Evolutionary conservation across 176 grass and related monocot genomes (phyloP).

Genomic region (Pharus latifolius): DNA sequence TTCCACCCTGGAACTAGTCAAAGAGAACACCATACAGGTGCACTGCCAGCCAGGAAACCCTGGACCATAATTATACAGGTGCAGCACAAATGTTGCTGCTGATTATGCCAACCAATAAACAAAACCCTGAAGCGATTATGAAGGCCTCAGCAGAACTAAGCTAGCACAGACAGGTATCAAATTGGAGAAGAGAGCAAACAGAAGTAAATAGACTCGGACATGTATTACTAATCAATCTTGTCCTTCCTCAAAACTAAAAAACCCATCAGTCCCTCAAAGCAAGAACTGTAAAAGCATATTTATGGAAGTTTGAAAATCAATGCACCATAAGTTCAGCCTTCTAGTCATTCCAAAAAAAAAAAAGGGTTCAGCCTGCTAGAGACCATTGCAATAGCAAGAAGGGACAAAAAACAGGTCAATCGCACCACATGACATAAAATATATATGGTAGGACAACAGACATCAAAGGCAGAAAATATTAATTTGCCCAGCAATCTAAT

Average conservation of each 20-base stretch:
- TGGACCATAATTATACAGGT: neutral
- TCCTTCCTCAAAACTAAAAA: neutral
- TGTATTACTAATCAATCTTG: neutral
- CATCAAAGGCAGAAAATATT: neutral
- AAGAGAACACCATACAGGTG: neutral
- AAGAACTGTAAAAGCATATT: neutral
- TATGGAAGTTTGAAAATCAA: neutral
- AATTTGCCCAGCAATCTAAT: neutral
- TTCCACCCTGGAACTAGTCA: neutral
- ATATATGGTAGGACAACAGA: neutral
- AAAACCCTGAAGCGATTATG: neutral
- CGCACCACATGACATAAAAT: neutral
- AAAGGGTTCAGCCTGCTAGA: neutral
- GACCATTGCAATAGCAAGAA: neutral
- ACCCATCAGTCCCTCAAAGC: neutral
- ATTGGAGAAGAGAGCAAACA: no score
- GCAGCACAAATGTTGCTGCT: neutral
- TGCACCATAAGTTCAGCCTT: neutral
- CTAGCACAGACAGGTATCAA: no score
- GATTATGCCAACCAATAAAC: neutral
- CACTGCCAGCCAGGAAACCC: neutral
- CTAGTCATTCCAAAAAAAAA: no score
- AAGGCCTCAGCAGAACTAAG: neutral
- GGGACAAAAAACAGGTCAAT: conserved; percentile 2
- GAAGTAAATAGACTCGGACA: neutral